These are phyloP conservation scores for Hyaloscypha finlandica DNA, from an alignment of 495 filamentous ascomycete genomes.

Conservation along the genomic window DNA sequence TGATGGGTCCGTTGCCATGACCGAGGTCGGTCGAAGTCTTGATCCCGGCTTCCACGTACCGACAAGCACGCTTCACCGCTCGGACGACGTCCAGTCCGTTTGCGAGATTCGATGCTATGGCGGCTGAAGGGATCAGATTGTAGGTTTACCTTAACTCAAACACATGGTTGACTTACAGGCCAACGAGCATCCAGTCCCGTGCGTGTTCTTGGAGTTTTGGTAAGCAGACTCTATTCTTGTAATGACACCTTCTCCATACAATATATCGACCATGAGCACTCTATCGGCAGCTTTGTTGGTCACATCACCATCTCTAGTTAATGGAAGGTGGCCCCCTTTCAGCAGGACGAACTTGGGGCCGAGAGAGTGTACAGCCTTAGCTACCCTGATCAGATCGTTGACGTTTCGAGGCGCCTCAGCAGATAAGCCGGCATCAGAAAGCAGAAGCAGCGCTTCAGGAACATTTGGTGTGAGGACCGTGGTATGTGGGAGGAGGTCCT, in stretches of 20 bases:
- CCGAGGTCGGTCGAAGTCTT: constrained; percentile 72
- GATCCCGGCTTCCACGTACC: constrained; percentile 85
- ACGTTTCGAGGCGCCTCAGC: constrained; percentile 52
- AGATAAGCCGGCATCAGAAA: constrained; percentile 58
- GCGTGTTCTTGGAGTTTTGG: constrained; percentile 74
- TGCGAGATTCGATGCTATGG: constrained; percentile 86
- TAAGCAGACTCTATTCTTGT: constrained; percentile 68
- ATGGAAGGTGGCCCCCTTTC: constrained; percentile 91
- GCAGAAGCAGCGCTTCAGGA: constrained; percentile 78
- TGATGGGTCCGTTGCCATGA: constrained; percentile 83
- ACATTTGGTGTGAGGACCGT: constrained; percentile 90
- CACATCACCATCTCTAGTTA: constrained; percentile 59
- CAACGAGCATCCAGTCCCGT: constrained; percentile 93
- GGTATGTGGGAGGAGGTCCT: constrained; percentile 70
- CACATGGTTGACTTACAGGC: constrained; percentile 62
- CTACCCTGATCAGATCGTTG: constrained; percentile 66
- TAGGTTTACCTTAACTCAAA: not conserved
- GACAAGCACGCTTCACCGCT: constrained; percentile 70
- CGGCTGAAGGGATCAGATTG: constrained; percentile 50
- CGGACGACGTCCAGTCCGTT: constrained; percentile 55
- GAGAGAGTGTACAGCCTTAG: constrained; percentile 61
- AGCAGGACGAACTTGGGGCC: constrained; percentile 81
- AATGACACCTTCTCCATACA: constrained; percentile 59
- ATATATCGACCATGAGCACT: constrained; percentile 70
- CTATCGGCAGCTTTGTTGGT: constrained; percentile 58